Evolutionary conservation across 495 filamentous ascomycete genomes (phyloP).

Genomic region (Podospora australis): DNA sequence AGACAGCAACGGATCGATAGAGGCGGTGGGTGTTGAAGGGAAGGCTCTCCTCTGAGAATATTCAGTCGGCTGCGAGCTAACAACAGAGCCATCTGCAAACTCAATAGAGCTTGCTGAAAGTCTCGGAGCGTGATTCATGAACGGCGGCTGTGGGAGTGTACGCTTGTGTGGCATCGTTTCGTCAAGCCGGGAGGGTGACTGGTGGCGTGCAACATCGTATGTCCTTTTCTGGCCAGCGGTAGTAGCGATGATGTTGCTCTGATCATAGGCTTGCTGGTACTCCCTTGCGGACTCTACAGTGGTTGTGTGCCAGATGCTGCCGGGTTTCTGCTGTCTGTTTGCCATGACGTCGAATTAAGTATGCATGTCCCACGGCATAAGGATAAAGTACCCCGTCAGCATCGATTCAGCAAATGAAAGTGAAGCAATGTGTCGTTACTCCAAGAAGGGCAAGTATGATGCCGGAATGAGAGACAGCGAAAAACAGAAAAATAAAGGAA

Average conservation of each 20-base stretch:
- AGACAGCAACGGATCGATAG: slow-evolving; percentile 53
- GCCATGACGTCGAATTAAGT: slow-evolving; percentile 13
- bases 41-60: slow-evolving; percentile 42
- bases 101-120: slow-evolving; percentile 33
- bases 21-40: slow-evolving; percentile 43
- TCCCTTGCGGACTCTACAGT: slow-evolving; percentile 18
- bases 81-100: slow-evolving; percentile 5
- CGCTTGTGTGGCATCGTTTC: slow-evolving; percentile 12
- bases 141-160: slow-evolving; percentile 17
- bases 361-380: no score
- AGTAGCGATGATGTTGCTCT: slow-evolving; percentile 13
- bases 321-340: slow-evolving; percentile 6
- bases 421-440: neutral
- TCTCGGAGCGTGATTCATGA: slow-evolving; percentile 13
- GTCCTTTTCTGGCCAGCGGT: slow-evolving; percentile 22
- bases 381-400: no score
- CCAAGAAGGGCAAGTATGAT: no score
- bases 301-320: slow-evolving; percentile 22
- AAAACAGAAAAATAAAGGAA: neutral
- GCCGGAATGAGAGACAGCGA: no score
- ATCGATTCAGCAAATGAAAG: neutral
- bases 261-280: slow-evolving; percentile 4
- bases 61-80: slow-evolving; percentile 26
- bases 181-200: neutral
- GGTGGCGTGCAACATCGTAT: slow-evolving; percentile 7